Evolutionary conservation across 768 basidiomycete species (phyloP), one percentile per base, ranked within the genome.

Genomic region (Rhodotorula sphaerocarpa): DNA sequence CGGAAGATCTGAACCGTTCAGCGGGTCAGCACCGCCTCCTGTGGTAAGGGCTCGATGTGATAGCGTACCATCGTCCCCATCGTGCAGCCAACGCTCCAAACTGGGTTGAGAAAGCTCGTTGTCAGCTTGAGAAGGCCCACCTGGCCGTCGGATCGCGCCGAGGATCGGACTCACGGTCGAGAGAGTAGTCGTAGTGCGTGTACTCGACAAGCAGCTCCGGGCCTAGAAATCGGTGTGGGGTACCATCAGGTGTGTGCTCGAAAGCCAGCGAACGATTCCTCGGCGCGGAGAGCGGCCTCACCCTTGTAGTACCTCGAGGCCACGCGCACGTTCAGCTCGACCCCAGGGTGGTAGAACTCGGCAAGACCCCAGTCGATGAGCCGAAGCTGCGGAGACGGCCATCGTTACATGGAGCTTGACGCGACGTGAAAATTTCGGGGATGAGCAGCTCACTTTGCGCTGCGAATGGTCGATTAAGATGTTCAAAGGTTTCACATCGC

Each of bases 31-130:
- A 10, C 39, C 39, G 39, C 20, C 39, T 20, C 39, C 39, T 28
- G 55, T 20, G 15, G 23, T 36, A 44, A 62, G 43, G 47, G 36
- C n/a, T n/a, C n/a, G n/a, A n/a, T n/a, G n/a, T n/a, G n/a, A n/a
- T n/a, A n/a, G n/a, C 81, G 70, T 73, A 93, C 92, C 93, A 97
- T 96, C 23, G 88, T 90, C 14, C 93, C 93, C 76, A 93, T 95
- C 90, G 93, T 97, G 75, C 93, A 96, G 23, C 93, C 93, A 73
- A 88, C 85, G 78, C 89, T 91, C 93, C 93, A 97, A 89, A 97
- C 50, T 90, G 75, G 92, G 71, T 5, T 10, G 16, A 41, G 39
- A 27, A 43, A 96, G 77, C 76, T 87, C 89, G 75, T 95, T 95
- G 75, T 97, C 93, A 97, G 75, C 95, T 90, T 75, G 34, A n/a